Conservation (phyloP, 1,139 yeast species). For the Taiozyma sp. region DNA sequence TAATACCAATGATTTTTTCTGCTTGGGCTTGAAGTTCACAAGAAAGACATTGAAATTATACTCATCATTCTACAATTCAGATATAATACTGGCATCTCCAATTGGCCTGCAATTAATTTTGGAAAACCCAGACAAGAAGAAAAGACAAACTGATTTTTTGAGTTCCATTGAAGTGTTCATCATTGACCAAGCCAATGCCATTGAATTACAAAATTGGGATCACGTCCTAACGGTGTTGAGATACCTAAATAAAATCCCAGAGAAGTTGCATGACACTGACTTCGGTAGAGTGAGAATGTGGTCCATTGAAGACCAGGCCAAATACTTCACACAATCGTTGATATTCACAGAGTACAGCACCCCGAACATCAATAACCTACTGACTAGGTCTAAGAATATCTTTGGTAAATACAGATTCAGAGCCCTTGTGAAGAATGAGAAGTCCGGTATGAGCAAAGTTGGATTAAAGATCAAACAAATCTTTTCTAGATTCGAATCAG, state of each 20-base stretch:
- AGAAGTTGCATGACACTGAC: slow-evolving; percentile 74
- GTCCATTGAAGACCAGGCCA: slow-evolving; percentile 84
- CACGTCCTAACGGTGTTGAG: slow-evolving; percentile 68
- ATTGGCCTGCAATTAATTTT: slow-evolving; percentile 81
- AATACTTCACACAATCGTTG: slow-evolving; percentile 70
- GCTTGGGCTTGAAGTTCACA: slow-evolving; percentile 84
- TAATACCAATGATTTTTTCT: slow-evolving; percentile 87
- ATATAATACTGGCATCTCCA: slow-evolving; percentile 87
- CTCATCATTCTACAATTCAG: slow-evolving; percentile 81
- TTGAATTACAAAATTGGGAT: slow-evolving; percentile 93
- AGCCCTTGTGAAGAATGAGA: slow-evolving; percentile 23
- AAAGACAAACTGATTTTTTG: slow-evolving; percentile 62
- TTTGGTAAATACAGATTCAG: slow-evolving; percentile 63
- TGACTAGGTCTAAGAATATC: slow-evolving; percentile 56
- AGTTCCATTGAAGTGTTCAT: slow-evolving; percentile 82
- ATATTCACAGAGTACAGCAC: slow-evolving; percentile 70
- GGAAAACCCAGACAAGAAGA: slow-evolving; percentile 48
- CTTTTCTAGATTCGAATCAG: slow-evolving; percentile 62
- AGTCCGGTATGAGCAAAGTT: slow-evolving; percentile 40
- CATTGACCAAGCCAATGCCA: slow-evolving; percentile 79
- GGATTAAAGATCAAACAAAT: slow-evolving; percentile 66
- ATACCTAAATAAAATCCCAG: slow-evolving; percentile 73
- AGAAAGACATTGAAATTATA: slow-evolving; percentile 82
- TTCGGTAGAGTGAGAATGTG: slow-evolving; percentile 90
- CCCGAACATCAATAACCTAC: slow-evolving; percentile 71